Evolutionary conservation across 1,284 basidiomycete species (phyloP), one percentile per base, ranked within the genome.

Genomic region (Caloboletus firmus): DNA sequence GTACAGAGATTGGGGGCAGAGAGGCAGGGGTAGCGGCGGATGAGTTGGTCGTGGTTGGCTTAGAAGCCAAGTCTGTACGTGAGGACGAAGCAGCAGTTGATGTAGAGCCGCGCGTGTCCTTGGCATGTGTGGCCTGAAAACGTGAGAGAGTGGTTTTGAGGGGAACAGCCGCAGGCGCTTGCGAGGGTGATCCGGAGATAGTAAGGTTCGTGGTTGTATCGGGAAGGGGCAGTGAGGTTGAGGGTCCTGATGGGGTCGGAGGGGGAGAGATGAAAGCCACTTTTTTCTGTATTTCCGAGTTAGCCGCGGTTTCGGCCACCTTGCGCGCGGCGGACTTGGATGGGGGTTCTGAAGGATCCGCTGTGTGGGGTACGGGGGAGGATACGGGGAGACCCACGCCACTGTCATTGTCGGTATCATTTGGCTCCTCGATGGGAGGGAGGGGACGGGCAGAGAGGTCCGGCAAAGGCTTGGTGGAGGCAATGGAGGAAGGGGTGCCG

Each of bases 251-350:
- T 22, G 82, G 82, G 0, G 88, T 89, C 30, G 82, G 86, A 41
- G 86, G 83, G 39, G 88, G 89, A 24, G 89, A 90, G 62, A 89
- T 79, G 73, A 92, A 92, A 24, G 89, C 89, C 49, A 92, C 89
- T 73, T 91, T 91, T 77, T 91, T 91, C 64, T 82, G 82, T 30
- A 81, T 75, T 59, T 85, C 83, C 49, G 58, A 41, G 50, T 18
- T 62, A 15, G 51, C 24, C 17, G 59, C 43, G 39, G 63, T 60
- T 60, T 82, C 79, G 46, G 76, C 73, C 39, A 72, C 72, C 69
- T 82, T 86, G 63, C 82, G 79, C 20, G 80, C 79, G 61, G 72
- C 79, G 34, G 79, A 77, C 28, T 74, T 76, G 45, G 79, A 66
- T 10, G 78, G 75, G 48, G 55, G 54, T n/a, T 85, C 83, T 49